Percentiles rank a stretch among this genome's conserved stretches.
These are phyloP conservation scores for Scleroderma citrinum DNA, from an alignment of 768 basidiomycete genomes.

Conservation along the genomic window DNA sequence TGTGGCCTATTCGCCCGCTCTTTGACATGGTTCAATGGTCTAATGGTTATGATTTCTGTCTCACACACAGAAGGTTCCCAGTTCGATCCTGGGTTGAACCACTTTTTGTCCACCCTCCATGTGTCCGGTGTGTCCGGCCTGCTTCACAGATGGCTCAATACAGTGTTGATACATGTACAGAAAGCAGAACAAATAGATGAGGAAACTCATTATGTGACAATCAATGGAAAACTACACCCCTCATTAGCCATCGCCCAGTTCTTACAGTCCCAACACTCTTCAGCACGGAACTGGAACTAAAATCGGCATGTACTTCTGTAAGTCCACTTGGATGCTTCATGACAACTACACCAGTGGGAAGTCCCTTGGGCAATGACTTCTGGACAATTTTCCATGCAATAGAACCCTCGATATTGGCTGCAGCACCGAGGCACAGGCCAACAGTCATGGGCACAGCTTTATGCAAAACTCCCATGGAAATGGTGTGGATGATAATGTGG, in stretches of 20 bases:
- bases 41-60: constrained; percentile 47
- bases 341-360: constrained; percentile 33
- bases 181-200: no score
- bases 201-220: background rate
- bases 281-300: constrained; percentile 41
- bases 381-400: constrained; percentile 44
- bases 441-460: constrained; percentile 72
- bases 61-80: constrained; percentile 45
- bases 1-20: no score
- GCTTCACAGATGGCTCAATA: no score
- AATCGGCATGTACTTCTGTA: constrained; percentile 61
- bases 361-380: background rate
- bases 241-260: constrained; percentile 69
- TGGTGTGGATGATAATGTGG: constrained; percentile 46
- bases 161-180: no score
- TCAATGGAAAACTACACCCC: constrained; percentile 59
- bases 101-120: constrained; percentile 21
- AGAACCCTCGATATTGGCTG: constrained; percentile 48
- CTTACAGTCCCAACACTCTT: constrained; percentile 57
- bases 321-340: constrained; percentile 63
- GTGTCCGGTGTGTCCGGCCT: no score
- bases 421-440: constrained; percentile 62
- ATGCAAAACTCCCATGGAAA: constrained; percentile 69
- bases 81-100: constrained; percentile 43
- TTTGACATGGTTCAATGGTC: constrained; percentile 32